These are phyloP conservation scores for Penicillium hesseltinei DNA, from an alignment of 2,329 filamentous ascomycete species.

Conservation along the genomic window DNA sequence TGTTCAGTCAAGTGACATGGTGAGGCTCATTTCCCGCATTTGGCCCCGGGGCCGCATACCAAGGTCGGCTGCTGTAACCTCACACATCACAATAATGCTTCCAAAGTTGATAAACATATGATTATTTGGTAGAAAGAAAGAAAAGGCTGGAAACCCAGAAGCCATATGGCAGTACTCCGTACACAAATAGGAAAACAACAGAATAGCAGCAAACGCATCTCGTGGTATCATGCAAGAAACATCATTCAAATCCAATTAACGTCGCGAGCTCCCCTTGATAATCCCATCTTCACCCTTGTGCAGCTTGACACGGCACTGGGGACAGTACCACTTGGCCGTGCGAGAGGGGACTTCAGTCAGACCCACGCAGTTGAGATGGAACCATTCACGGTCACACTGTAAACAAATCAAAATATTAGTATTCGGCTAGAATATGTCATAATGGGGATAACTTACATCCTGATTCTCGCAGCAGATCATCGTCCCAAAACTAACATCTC, in stretches of 20 bases:
- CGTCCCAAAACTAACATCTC: conserved; percentile 62
- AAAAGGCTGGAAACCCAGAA: not conserved
- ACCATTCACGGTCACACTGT: conserved; percentile 67
- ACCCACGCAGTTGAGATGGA: conserved; percentile 62
- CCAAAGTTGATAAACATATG: not conserved
- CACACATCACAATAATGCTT: not conserved
- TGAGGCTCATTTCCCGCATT: not conserved
- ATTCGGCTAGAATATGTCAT: not conserved
- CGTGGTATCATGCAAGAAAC: conserved; percentile 27
- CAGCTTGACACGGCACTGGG: conserved; percentile 56
- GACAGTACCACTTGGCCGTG: conserved; percentile 65
- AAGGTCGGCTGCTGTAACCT: not conserved
- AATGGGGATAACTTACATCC: conserved; percentile 43
- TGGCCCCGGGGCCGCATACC: too few relatives aligned
- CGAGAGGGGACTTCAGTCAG: conserved; percentile 59
- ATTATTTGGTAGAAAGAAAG: not conserved
- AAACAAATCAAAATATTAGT: conserved; percentile 15
- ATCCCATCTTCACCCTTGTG: conserved; percentile 44
- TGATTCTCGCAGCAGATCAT: conserved; percentile 67
- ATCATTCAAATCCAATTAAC: conserved; percentile 15
- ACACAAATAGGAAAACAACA: not conserved
- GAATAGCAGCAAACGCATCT: conserved; percentile 6
- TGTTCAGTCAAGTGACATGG: not conserved
- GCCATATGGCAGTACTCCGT: not conserved
- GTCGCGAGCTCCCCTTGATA: conserved; percentile 36